These are phyloP conservation scores for Neurospora sp. DNA, from an alignment of 495 filamentous ascomycete genomes.

Conservation along the genomic window DNA sequence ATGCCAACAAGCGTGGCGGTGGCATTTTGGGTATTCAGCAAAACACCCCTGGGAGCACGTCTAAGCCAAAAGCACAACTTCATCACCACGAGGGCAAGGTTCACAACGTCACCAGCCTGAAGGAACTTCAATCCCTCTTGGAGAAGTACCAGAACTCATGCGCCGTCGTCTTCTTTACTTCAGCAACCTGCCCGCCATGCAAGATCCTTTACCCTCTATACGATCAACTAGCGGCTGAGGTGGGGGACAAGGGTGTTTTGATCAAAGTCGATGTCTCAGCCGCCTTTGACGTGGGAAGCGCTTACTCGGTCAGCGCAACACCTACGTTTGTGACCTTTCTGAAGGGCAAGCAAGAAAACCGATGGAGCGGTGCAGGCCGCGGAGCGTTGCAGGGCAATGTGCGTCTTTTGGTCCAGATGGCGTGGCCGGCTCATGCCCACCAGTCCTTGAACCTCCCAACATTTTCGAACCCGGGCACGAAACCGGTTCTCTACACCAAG, in stretches of 20 bases:
- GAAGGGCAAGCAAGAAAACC: constrained; percentile 61
- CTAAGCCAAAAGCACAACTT: constrained; percentile 25
- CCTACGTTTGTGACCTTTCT: constrained; percentile 90
- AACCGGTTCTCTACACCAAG: constrained; percentile 66
- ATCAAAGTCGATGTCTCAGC: constrained; percentile 75
- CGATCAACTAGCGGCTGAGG: constrained; percentile 67
- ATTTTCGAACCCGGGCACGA: constrained; percentile 50
- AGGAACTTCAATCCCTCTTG: constrained; percentile 52
- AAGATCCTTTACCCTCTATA: constrained; percentile 75
- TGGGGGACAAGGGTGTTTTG: constrained; percentile 56
- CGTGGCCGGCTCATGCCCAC: constrained; percentile 70
- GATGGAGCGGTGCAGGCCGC: constrained; percentile 72
- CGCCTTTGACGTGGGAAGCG: constrained; percentile 53
- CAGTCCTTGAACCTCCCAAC: constrained; percentile 57
- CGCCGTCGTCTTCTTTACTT: constrained; percentile 89
- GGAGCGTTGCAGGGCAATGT: constrained; percentile 59
- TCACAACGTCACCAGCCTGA: constrained; percentile 28
- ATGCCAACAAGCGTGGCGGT: constrained; percentile 47
- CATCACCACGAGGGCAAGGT: constrained; percentile 25
- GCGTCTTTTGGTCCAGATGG: constrained; percentile 64
- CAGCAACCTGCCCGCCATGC: constrained; percentile 77
- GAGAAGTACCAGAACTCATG: constrained; percentile 50
- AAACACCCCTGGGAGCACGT: constrained; percentile 17
- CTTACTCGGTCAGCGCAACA: constrained; percentile 63
- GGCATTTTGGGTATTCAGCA: constrained; percentile 43